phyloP scores from a whole-genome alignment of 495 filamentous ascomycete genomes.

The Chaetomium fimeti region DNA sequence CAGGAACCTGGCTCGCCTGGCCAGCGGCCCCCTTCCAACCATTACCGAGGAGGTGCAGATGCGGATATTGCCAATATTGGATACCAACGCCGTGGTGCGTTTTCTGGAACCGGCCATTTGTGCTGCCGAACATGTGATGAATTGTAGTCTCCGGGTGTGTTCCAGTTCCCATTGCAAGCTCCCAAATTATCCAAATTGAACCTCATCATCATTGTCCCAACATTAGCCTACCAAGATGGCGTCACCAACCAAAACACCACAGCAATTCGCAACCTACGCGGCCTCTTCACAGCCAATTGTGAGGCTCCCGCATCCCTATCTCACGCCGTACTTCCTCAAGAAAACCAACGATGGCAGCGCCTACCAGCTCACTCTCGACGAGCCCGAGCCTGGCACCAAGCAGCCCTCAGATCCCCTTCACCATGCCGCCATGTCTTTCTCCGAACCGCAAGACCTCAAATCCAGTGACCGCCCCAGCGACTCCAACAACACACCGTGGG shows the following conservation, averaged over 20 bases:
- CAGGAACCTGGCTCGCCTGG: conserved; percentile 5
- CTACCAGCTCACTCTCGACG: conserved; percentile 31
- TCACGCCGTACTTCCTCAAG: conserved; percentile 42
- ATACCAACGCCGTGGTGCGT: not conserved
- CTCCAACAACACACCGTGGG: conserved; percentile 50
- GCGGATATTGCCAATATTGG: not conserved
- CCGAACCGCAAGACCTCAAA: conserved; percentile 46
- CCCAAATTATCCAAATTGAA: not conserved
- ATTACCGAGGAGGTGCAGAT: conserved; percentile 3
- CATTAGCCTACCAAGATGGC: not conserved
- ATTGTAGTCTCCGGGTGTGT: not conserved
- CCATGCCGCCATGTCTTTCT: conserved; percentile 42
- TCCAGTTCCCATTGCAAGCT: not conserved
- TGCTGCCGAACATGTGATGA: not conserved
- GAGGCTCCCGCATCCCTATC: conserved; percentile 50
- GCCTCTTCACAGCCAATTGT: conserved; percentile 41
- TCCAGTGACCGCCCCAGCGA: conserved; percentile 46
- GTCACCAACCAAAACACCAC: conserved; percentile 16
- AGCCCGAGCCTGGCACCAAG: conserved; percentile 13
- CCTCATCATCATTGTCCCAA: not conserved
- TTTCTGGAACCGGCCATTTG: not conserved
- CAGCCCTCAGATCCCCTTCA: conserved; percentile 37
- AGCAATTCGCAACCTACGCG: conserved; percentile 29
- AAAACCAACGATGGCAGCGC: conserved; percentile 22
- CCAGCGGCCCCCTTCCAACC: too few relatives aligned